Evolutionary conservation across 768 basidiomycete species (phyloP).

Genomic region (Lactifluus volemus): DNA sequence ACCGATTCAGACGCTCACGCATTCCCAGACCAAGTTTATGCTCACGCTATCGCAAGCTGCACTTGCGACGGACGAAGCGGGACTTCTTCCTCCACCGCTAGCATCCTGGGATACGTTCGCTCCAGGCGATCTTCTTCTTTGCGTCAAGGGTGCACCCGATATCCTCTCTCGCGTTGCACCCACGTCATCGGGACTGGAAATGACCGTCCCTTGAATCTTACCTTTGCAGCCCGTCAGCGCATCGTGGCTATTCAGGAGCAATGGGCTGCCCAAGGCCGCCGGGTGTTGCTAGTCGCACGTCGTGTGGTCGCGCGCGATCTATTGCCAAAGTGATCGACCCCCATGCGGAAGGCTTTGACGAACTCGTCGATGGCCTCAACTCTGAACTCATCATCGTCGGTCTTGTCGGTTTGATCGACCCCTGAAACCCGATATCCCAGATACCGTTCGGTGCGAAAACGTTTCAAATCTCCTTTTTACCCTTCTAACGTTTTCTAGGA

Average conservation of each 20-base stretch:
- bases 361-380: conserved; percentile 34
- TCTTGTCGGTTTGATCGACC: conserved; percentile 57
- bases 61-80: not conserved
- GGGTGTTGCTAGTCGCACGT: conserved; percentile 53
- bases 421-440: conserved; percentile 43
- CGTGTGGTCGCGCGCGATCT: conserved; percentile 30
- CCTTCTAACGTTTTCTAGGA: conserved; percentile 15
- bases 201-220: conserved; percentile 28
- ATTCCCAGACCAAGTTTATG: conserved; percentile 43
- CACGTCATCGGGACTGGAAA: conserved; percentile 33
- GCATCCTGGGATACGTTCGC: conserved; percentile 25
- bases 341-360: conserved; percentile 34
- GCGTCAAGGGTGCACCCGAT: conserved; percentile 48
- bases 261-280: conserved; percentile 46
- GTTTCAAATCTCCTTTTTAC: not conserved
- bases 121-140: conserved; percentile 26
- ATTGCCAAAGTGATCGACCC: conserved; percentile 26
- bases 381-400: conserved; percentile 45
- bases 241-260: conserved; percentile 35
- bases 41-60: conserved; percentile 33
- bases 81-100: conserved; percentile 21
- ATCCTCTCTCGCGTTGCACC: conserved; percentile 36
- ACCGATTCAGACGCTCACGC: not conserved
- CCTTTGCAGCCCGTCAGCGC: conserved; percentile 22
- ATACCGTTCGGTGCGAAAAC: conserved; percentile 30